Evolutionary conservation across 768 basidiomycete genomes (phyloP), one percentile per base, ranked within the genome.

Genomic region (Mycena amicta): DNA sequence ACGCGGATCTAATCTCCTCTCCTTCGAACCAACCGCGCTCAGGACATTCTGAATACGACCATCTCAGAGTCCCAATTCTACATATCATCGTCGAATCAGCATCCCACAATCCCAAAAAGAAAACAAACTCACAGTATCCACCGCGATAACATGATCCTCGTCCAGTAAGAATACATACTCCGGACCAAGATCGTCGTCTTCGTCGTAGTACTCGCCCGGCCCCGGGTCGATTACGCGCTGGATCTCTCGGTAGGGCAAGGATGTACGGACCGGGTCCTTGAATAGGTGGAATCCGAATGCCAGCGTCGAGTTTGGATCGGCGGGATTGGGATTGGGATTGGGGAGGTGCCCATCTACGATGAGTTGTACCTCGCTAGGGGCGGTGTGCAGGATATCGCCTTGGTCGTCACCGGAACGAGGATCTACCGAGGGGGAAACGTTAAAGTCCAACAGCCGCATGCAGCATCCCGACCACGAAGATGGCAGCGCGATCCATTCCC

Each of bases 161-260:
- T n/a, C n/a, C n/a, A n/a, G n/a, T n/a, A n/a, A 27, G 39, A 37
- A n/a, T n/a, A 56, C 52, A 22, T 62, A 30, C 15, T 55, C 56
- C 18, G 57, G 28, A 16, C 54, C 26, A 39, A 62, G 50, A 13
- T 55, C 2, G 15, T 55, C 23, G 25, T 37, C 25, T 18, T 40
- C 37, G 13, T 8, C 11, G 11, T 52, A 8, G 13, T 15, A n/a
- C 8, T 45, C 43, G 20, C 22, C 43, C 13, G 13, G 15, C 43
- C 8, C 8, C 13, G 43, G 22, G 8, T 16, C 43, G 43, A 23
- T 13, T 8, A 5, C 13, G 43, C 22, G 30, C 12, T 28, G 12
- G 13, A 52, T 37, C 13, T 41, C 27, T 22, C 50, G 50, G 29
- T 57, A 58, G 15, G 61, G 61, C 8, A 62, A 26, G 2, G 47